phyloP scores from a whole-genome alignment of 768 basidiomycete genomes.

The Tylopilus felleus region DNA sequence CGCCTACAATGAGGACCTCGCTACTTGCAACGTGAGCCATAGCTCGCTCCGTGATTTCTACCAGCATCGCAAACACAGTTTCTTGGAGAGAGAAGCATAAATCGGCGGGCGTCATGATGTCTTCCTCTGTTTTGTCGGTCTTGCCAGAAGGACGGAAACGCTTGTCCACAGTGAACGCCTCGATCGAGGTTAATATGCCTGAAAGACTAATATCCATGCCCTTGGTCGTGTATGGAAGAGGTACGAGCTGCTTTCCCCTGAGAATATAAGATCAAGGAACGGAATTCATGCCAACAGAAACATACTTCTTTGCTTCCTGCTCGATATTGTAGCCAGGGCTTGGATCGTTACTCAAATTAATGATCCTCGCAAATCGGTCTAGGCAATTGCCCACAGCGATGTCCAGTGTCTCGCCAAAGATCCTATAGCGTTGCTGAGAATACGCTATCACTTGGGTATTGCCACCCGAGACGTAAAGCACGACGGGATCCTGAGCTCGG shows the following conservation, averaged over 20 bases:
- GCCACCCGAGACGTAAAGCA: constrained; percentile 97
- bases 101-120: constrained; percentile 91
- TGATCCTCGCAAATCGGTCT: constrained; percentile 93
- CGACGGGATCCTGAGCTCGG: constrained; percentile 90
- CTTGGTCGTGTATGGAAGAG: constrained; percentile 93
- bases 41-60: constrained; percentile 97
- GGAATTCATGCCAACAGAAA: background rate
- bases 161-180: constrained; percentile 84
- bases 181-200: constrained; percentile 86
- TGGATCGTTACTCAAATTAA: constrained; percentile 93
- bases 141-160: constrained; percentile 59
- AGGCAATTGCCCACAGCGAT: constrained; percentile 99
- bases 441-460: constrained; percentile 99
- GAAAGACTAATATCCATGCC: constrained; percentile 98
- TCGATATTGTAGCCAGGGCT: constrained; percentile 98
- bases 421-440: constrained; percentile 94
- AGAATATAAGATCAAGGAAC: background rate
- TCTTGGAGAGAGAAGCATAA: constrained; percentile 97
- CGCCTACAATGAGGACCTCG: constrained; percentile 96
- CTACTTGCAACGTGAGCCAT: constrained; percentile 98
- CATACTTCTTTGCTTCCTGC: constrained; percentile 85
- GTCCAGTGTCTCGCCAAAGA: constrained; percentile 98
- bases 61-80: constrained; percentile 96
- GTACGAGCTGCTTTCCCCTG: constrained; percentile 80
- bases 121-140: constrained; percentile 40